Evolutionary conservation across 495 filamentous ascomycete genomes (phyloP).

Genomic region (Astrothelium subdiscretum): DNA sequence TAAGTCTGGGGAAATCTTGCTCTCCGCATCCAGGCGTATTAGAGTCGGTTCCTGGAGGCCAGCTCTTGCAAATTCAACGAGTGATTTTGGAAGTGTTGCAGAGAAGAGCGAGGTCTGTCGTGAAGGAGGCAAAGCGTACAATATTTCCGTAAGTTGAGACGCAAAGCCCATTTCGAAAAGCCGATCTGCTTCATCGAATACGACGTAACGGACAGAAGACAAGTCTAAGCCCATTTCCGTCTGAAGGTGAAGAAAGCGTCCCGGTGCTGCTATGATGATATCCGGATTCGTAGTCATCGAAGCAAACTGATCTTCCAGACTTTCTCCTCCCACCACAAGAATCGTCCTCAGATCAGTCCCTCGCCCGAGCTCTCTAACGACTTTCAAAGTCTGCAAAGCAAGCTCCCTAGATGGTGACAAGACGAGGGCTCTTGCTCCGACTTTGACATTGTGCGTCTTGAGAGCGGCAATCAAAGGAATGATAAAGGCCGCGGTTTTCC

Average conservation of each 20-base stretch:
- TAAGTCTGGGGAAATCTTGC: slow-evolving; percentile 88
- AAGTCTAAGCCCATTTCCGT: slow-evolving; percentile 90
- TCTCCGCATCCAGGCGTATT: slow-evolving; percentile 82
- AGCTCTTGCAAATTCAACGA: slow-evolving; percentile 91
- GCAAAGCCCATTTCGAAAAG: slow-evolving; percentile 98
- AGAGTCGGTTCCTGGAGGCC: slow-evolving; percentile 82
- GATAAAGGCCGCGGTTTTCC: slow-evolving; percentile 95
- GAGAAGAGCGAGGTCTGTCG: slow-evolving; percentile 92
- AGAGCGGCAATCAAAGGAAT: slow-evolving; percentile 95
- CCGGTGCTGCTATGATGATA: slow-evolving; percentile 91
- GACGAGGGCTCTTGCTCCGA: slow-evolving; percentile 76
- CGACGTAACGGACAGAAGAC: slow-evolving; percentile 75
- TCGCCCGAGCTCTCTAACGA: slow-evolving; percentile 83
- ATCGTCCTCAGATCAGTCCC: slow-evolving; percentile 85
- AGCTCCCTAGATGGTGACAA: slow-evolving; percentile 87
- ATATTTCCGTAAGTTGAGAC: slow-evolving; percentile 82
- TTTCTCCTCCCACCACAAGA: slow-evolving; percentile 87
- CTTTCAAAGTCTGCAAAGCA: slow-evolving; percentile 88
- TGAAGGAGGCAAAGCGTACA: slow-evolving; percentile 70
- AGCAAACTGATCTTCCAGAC: slow-evolving; percentile 88
- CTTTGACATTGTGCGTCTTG: slow-evolving; percentile 72
- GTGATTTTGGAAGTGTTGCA: slow-evolving; percentile 80
- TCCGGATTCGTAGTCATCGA: slow-evolving; percentile 91
- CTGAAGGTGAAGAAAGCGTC: slow-evolving; percentile 87
- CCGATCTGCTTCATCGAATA: slow-evolving; percentile 94